Conservation (phyloP, 768 basidiomycete genomes). For the Hirschioporus abietinus region DNA sequence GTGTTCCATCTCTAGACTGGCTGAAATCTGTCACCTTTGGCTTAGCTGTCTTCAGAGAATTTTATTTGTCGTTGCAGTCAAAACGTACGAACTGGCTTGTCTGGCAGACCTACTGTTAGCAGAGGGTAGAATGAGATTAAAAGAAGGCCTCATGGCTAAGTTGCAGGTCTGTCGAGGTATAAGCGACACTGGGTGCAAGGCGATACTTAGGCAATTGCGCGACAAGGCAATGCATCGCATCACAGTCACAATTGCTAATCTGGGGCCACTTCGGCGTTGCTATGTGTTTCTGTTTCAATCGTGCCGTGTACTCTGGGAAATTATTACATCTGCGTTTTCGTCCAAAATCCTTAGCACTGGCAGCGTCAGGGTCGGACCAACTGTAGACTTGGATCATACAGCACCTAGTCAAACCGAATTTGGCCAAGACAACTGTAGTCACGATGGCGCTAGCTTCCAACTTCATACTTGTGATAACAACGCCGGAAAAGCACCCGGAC, state of each 20-base stretch:
- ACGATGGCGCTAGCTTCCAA: not conserved
- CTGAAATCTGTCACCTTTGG: not conserved
- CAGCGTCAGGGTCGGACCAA: too few relatives aligned
- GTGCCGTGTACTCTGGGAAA: not conserved
- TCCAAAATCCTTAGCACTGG: not conserved
- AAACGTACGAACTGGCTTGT: not conserved
- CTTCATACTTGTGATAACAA: not conserved
- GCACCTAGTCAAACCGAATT: not conserved
- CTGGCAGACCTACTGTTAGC: not conserved
- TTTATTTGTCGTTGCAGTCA: not conserved
- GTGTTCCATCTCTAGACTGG: not conserved
- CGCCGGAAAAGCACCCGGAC: not conserved
- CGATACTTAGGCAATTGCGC: not conserved
- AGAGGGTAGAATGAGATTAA: not conserved
- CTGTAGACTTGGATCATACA: not conserved
- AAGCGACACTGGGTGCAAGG: not conserved
- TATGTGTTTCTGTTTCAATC: not conserved
- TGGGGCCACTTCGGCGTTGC: not conserved
- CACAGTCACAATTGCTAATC: not conserved
- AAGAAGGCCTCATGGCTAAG: not conserved
- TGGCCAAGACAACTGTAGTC: not conserved
- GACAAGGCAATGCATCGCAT: not conserved
- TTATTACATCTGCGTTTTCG: not conserved
- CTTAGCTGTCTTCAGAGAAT: not conserved
- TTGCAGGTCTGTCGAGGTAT: not conserved